phyloP scores from a whole-genome alignment of 352 stramenopile species.

The Pythium dissotocum region DNA sequence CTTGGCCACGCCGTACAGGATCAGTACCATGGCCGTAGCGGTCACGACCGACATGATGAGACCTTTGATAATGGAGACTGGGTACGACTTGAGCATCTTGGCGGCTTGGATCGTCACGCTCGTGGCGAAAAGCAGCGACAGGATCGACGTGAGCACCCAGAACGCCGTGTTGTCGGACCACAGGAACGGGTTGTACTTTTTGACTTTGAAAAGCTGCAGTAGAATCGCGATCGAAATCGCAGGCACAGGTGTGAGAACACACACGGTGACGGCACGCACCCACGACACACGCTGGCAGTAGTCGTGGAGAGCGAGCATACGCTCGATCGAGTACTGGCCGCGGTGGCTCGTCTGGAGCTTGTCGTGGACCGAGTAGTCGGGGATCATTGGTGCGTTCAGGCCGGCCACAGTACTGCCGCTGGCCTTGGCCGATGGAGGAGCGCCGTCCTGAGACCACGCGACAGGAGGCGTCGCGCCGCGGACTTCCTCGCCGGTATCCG shows the following conservation, averaged over 20 bases:
- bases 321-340: conserved; percentile 22
- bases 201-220: conserved; percentile 7
- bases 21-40: conserved; percentile 5
- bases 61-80: conserved; percentile 5
- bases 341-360: conserved; percentile 18
- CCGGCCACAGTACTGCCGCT: conserved; percentile 2
- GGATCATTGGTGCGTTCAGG: neutral
- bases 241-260: conserved; percentile 17
- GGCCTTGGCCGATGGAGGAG: neutral
- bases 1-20: conserved; percentile 24
- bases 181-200: conserved; percentile 16
- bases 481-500: neutral
- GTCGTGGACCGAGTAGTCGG: conserved; percentile 15
- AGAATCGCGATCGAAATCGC: conserved; percentile 5
- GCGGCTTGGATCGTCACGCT: conserved; percentile 11
- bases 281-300: conserved; percentile 8
- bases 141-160: conserved; percentile 9
- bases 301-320: conserved; percentile 14
- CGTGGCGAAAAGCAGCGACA: neutral
- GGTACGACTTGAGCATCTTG: conserved; percentile 6
- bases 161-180: conserved; percentile 9
- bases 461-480: neutral
- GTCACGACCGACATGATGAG: conserved; percentile 3
- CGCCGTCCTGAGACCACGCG: neutral
- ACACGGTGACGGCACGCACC: conserved; percentile 1